phyloP scores from a whole-genome alignment of 116 monocot species.

The Cymodocea nodosa region DNA sequence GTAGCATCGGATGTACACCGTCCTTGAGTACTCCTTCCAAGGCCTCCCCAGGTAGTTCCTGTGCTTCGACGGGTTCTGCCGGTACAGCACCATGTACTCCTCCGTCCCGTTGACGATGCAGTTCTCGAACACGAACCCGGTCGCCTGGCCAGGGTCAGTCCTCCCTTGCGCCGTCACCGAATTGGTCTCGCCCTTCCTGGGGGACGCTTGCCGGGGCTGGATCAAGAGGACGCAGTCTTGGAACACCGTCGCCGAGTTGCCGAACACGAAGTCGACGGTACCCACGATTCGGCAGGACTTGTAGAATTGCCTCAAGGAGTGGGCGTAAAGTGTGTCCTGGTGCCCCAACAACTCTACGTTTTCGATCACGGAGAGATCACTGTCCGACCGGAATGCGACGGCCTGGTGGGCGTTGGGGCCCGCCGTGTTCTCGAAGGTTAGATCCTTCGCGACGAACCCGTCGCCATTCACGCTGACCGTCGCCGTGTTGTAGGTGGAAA shows the following conservation, averaged over 20 bases:
- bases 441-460: constrained; percentile 59
- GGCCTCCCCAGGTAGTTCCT: constrained; percentile 61
- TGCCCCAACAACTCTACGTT: constrained; percentile 60
- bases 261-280: constrained; percentile 87
- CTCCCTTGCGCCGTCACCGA: constrained; percentile 65
- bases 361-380: constrained; percentile 49
- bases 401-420: constrained; percentile 73
- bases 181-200: constrained; percentile 57
- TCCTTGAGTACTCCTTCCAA: constrained; percentile 90
- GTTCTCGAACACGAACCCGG: constrained; percentile 57
- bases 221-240: constrained; percentile 32
- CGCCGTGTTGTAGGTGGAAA: constrained; percentile 46
- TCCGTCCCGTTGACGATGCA: constrained; percentile 47
- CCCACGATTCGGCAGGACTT: constrained; percentile 49
- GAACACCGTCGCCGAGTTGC: constrained; percentile 66
- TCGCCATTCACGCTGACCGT: constrained; percentile 41
- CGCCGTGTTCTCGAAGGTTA: constrained; percentile 76
- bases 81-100: constrained; percentile 43
- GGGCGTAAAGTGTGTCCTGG: constrained; percentile 80
- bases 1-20: constrained; percentile 52
- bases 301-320: constrained; percentile 66
- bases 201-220: constrained; percentile 42
- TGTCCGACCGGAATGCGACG: constrained; percentile 73
- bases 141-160: constrained; percentile 60
- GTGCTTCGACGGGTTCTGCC: constrained; percentile 30